Evolutionary conservation across 768 basidiomycete species (phyloP).

Genomic region (Cyclocybe aegerita): DNA sequence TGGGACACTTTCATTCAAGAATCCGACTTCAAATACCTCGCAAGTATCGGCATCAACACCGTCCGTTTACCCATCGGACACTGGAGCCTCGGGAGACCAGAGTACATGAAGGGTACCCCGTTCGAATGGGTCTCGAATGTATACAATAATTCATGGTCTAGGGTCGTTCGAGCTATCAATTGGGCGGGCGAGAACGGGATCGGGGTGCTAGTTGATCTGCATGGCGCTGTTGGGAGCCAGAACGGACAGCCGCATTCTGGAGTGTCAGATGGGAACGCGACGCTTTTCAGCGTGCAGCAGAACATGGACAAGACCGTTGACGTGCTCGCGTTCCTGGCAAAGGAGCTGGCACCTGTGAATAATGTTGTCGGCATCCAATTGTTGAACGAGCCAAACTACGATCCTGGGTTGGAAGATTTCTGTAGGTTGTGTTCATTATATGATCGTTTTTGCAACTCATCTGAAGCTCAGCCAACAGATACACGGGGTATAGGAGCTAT

Average conservation of each 20-base stretch:
- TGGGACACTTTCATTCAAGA: slow-evolving; percentile 76
- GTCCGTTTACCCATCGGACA: slow-evolving; percentile 63
- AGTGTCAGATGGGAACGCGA: slow-evolving; percentile 48
- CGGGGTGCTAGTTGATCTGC: slow-evolving; percentile 70
- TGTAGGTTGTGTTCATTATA: slow-evolving; percentile 27
- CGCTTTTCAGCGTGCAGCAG: slow-evolving; percentile 42
- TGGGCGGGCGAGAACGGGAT: slow-evolving; percentile 58
- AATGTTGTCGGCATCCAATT: slow-evolving; percentile 64
- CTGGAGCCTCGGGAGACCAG: slow-evolving; percentile 54
- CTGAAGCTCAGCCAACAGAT: slow-evolving; percentile 34
- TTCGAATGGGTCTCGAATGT: slow-evolving; percentile 53
- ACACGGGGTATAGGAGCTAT: slow-evolving; percentile 48
- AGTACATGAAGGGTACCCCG: slow-evolving; percentile 61
- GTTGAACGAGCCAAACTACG: slow-evolving; percentile 57
- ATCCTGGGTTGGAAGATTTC: slow-evolving; percentile 44
- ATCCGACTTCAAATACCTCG: slow-evolving; percentile 67
- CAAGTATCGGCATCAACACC: slow-evolving; percentile 66
- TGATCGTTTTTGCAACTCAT: not conserved
- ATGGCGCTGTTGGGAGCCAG: slow-evolving; percentile 76
- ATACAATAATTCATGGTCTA: slow-evolving; percentile 65
- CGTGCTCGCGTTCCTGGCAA: slow-evolving; percentile 46
- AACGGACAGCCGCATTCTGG: slow-evolving; percentile 74
- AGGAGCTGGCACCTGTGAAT: slow-evolving; percentile 38
- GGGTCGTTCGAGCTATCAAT: slow-evolving; percentile 61
- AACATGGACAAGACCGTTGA: slow-evolving; percentile 53